These are phyloP conservation scores for Pythium vanterpoolii DNA, from an alignment of 352 stramenopile genomes.

Conservation along the genomic window DNA sequence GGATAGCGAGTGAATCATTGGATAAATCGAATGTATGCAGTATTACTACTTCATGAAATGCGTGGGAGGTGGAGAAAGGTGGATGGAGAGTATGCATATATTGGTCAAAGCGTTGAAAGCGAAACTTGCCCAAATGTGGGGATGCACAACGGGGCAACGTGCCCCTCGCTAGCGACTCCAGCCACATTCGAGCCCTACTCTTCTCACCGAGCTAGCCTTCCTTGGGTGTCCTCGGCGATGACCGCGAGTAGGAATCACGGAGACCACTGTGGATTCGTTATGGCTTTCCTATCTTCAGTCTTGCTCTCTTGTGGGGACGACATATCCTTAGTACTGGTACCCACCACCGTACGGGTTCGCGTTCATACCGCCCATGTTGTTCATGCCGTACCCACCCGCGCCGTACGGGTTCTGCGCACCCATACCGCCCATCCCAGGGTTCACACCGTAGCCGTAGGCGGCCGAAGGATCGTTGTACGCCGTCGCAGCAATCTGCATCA, in stretches of 20 bases:
- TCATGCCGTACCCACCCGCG: slow-evolving; percentile 46
- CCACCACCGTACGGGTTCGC: slow-evolving; percentile 32
- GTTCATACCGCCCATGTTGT: slow-evolving; percentile 35
- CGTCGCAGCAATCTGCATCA: slow-evolving; percentile 78
- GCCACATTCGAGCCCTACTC: slow-evolving; percentile 9
- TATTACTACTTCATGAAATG: neutral
- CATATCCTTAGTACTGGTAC: slow-evolving; percentile 30
- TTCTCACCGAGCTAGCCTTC: slow-evolving; percentile 26
- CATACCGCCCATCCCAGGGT: slow-evolving; percentile 34
- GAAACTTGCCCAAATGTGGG: slow-evolving; percentile 15
- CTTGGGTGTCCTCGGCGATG: slow-evolving; percentile 19
- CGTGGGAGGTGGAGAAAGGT: neutral
- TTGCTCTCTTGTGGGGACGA: neutral
- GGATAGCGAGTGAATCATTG: neutral
- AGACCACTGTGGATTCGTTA: slow-evolving; percentile 8
- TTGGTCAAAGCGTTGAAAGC: slow-evolving; percentile 22
- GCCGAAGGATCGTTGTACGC: slow-evolving; percentile 80
- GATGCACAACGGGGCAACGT: neutral
- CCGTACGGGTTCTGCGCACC: slow-evolving; percentile 53
- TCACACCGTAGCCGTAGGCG: slow-evolving; percentile 32
- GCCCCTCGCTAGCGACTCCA: slow-evolving; percentile 2
- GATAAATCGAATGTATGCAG: neutral
- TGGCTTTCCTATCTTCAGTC: slow-evolving; percentile 10
- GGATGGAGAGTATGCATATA: slow-evolving; percentile 19
- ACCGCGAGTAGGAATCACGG: slow-evolving; percentile 11